Evolutionary conservation across 176 grass and related monocot genomes (phyloP).

Genomic region (Oryza nivara): DNA sequence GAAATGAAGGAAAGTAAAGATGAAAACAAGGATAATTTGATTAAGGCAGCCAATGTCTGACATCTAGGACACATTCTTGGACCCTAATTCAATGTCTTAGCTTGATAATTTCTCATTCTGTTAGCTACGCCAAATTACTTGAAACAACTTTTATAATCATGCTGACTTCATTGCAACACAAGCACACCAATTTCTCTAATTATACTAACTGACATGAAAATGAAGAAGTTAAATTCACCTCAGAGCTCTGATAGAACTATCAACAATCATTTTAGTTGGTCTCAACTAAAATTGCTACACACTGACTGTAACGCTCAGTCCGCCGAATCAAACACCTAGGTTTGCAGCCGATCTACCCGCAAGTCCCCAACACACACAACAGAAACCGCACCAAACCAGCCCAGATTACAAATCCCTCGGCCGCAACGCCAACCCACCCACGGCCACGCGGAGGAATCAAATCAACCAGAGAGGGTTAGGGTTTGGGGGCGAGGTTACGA

Average conservation of each 20-base stretch:
- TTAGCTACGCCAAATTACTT: background rate
- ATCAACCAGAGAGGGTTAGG: constrained; percentile 41
- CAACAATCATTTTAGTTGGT: background rate
- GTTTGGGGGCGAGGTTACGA: constrained; percentile 16
- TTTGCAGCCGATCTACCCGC: background rate
- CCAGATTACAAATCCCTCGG: background rate
- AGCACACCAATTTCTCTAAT: too few species aligned
- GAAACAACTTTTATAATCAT: background rate
- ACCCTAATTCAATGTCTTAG: background rate
- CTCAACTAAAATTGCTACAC: background rate
- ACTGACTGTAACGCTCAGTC: background rate
- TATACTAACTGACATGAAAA: too few species aligned
- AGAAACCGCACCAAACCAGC: background rate
- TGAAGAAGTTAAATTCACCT: background rate
- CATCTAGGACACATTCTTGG: too few species aligned
- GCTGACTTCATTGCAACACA: too few species aligned
- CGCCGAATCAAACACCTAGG: background rate
- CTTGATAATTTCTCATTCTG: background rate
- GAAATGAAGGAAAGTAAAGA: constrained; percentile 3
- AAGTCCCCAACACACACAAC: background rate
- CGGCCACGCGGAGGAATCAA: background rate
- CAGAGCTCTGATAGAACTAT: background rate
- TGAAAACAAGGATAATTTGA: background rate
- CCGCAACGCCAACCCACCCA: background rate
- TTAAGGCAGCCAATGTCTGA: background rate